phyloP scores from a whole-genome alignment of 345 rosid genomes.

The Lenwebbia sp. region DNA sequence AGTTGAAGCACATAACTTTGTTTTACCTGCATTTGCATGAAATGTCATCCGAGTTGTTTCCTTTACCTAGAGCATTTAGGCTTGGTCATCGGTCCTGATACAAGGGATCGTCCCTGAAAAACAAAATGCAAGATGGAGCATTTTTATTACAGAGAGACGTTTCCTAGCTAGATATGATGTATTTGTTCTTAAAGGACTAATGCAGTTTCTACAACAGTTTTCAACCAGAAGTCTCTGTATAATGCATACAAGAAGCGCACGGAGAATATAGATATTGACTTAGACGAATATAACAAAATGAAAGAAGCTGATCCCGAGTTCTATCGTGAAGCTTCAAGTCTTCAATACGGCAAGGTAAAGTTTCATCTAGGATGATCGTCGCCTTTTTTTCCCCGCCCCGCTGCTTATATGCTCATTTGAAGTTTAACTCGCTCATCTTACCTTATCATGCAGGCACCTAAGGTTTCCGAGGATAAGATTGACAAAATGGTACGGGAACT shows the following conservation, averaged over 20 bases:
- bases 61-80: background rate
- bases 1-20: background rate
- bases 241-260: constrained; percentile 84
- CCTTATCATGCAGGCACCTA: constrained; percentile 58
- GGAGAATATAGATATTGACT: constrained; percentile 57
- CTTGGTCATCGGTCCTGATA: background rate
- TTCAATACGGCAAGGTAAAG: constrained; percentile 80
- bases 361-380: background rate
- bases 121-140: background rate
- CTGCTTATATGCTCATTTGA: background rate
- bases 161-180: background rate
- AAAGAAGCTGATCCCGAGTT: constrained; percentile 98
- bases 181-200: background rate
- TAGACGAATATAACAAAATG: constrained; percentile 85
- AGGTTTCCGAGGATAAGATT: constrained; percentile 60
- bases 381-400: background rate
- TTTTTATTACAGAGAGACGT: background rate
- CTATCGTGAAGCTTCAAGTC: constrained; percentile 91
- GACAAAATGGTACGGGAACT: constrained; percentile 88
- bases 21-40: background rate
- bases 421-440: background rate
- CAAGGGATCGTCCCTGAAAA: background rate
- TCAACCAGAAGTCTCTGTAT: constrained; percentile 85
- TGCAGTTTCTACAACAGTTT: constrained; percentile 32
- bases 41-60: background rate